phyloP scores from a whole-genome alignment of 352 stramenopile genomes.

The Pythium monospermum region DNA sequence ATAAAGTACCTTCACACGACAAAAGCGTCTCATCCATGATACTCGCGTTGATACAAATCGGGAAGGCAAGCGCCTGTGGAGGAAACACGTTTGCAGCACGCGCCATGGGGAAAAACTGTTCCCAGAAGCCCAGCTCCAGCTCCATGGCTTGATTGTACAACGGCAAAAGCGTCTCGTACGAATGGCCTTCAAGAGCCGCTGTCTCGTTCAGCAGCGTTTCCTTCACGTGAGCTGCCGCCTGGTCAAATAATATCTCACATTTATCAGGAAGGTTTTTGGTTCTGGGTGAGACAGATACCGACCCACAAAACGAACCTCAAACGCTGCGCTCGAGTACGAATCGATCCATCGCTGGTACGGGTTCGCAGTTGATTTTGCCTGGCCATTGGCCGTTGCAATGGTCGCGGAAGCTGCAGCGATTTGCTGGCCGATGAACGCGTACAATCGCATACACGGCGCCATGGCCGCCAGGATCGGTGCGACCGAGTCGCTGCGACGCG shows the following conservation, averaged over 20 bases:
- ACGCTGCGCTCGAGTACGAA: constrained; percentile 35
- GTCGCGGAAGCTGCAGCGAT: constrained; percentile 20
- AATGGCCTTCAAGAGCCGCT: constrained; percentile 18
- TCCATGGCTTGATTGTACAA: constrained; percentile 51
- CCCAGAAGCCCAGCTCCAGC: constrained; percentile 53
- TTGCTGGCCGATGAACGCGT: constrained; percentile 36
- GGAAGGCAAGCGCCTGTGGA: constrained; percentile 1
- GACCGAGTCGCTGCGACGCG: constrained; percentile 25
- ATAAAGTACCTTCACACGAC: constrained; percentile 11
- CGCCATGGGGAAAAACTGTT: constrained; percentile 34
- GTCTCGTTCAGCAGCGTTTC: constrained; percentile 34
- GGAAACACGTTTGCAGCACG: constrained; percentile 9
- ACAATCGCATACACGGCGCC: constrained; percentile 48
- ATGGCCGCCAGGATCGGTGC: constrained; percentile 46
- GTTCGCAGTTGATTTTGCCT: too few species aligned
- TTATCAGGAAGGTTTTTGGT: background rate
- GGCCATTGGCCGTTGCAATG: background rate
- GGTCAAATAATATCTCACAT: constrained; percentile 6
- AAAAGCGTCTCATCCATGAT: background rate
- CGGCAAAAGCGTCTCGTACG: constrained; percentile 22
- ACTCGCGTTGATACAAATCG: constrained; percentile 1
- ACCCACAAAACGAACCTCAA: constrained; percentile 23
- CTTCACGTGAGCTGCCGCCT: constrained; percentile 24
- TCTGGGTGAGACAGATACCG: background rate
- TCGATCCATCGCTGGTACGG: constrained; percentile 50